Percentiles rank a stretch among this genome's conserved stretches.
These are phyloP conservation scores for Cucumis melo DNA, from an alignment of 306 rosid genomes.

Conservation along the genomic window DNA sequence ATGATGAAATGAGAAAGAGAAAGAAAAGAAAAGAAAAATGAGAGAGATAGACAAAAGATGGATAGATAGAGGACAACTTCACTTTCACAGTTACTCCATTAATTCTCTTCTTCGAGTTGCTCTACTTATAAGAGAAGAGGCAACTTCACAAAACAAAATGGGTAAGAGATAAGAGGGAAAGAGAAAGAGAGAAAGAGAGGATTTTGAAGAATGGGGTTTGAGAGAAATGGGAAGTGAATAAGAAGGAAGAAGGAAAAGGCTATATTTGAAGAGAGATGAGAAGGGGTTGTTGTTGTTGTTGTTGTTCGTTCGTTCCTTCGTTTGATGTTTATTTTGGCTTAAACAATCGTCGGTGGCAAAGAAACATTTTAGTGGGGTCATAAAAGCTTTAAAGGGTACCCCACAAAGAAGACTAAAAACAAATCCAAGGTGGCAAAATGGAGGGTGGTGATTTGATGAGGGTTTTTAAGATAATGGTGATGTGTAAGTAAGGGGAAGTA, in stretches of 20 bases:
- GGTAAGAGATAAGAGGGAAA: neutral
- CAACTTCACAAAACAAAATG: neutral
- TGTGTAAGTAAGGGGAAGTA: neutral
- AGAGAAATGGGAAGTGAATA: conserved; percentile 42
- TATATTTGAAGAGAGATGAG: neutral
- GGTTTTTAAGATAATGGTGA: conserved; percentile 19
- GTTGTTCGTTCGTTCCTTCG: too few relatives aligned
- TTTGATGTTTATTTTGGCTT: too few relatives aligned
- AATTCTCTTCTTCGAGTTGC: neutral
- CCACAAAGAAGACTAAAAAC: conserved; percentile 15
- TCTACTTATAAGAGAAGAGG: neutral
- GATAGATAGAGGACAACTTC: neutral
- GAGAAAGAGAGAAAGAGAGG: neutral
- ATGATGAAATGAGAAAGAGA: neutral
- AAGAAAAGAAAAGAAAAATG: neutral
- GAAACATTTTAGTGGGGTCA: conserved; percentile 22
- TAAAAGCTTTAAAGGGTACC: conserved; percentile 15
- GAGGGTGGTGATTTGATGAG: conserved; percentile 22
- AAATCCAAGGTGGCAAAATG: neutral
- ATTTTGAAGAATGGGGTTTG: neutral
- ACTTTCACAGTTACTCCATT: conserved; percentile 12
- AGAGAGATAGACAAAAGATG: neutral
- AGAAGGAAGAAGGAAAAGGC: conserved; percentile 40
- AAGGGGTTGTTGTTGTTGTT: too few relatives aligned
- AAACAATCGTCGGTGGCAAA: conserved; percentile 37